phyloP scores from a whole-genome alignment of 805 yeast species.

The Metschnikowia gelsemii region DNA sequence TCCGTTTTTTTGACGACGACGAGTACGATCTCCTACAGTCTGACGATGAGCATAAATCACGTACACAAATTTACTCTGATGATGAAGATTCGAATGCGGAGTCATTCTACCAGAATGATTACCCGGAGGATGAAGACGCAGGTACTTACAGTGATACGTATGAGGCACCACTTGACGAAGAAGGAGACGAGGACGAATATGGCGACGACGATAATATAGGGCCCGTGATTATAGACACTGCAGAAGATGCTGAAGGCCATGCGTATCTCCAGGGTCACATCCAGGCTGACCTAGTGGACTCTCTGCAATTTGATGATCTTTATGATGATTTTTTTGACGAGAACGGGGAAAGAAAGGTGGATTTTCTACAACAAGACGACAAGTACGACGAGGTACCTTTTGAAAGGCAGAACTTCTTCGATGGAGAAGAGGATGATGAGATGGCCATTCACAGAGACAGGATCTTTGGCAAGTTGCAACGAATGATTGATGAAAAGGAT shows the following conservation, averaged over 20 bases:
- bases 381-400: constrained; percentile 18
- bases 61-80: constrained; percentile 45
- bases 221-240: constrained; percentile 16
- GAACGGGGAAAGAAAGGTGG: constrained; percentile 36
- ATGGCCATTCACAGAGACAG: constrained; percentile 62
- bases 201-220: constrained; percentile 18
- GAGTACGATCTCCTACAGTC: constrained; percentile 40
- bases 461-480: constrained; percentile 57
- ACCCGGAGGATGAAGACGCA: constrained; percentile 91
- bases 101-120: constrained; percentile 86
- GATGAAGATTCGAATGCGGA: constrained; percentile 91
- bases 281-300: constrained; percentile 20
- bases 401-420: constrained; percentile 54
- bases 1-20: constrained; percentile 55
- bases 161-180: constrained; percentile 5
- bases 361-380: constrained; percentile 17
- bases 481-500: constrained; percentile 47
- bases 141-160: constrained; percentile 21
- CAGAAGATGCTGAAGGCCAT: constrained; percentile 16
- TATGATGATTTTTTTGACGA: constrained; percentile 30
- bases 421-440: constrained; percentile 56
- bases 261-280: constrained; percentile 22
- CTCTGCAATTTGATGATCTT: constrained; percentile 20
- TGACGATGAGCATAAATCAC: constrained; percentile 38
- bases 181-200: constrained; percentile 20